Percentiles rank a stretch among this genome's conserved stretches.
phyloP scores from a whole-genome alignment of 208 protist species.

The Leishmania lainsoni region DNA sequence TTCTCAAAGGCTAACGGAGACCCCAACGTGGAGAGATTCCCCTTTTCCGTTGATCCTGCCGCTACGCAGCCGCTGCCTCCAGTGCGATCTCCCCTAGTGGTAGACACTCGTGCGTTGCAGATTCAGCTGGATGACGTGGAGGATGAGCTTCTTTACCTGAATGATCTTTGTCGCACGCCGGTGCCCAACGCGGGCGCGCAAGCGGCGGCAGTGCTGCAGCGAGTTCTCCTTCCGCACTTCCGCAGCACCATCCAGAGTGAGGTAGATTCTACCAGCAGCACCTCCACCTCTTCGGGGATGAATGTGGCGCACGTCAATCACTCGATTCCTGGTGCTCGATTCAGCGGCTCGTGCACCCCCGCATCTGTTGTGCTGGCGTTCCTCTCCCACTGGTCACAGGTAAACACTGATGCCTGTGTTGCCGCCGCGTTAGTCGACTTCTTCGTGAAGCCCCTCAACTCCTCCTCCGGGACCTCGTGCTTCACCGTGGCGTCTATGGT shows the following conservation, averaged over 20 bases:
- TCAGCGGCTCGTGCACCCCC: conserved; percentile 10
- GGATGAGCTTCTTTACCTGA: conserved; percentile 86
- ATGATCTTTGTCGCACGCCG: conserved; percentile 71
- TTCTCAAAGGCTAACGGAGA: background rate
- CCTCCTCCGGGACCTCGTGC: background rate
- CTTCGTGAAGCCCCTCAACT: conserved; percentile 16
- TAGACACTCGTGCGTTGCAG: background rate
- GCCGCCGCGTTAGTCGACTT: conserved; percentile 22
- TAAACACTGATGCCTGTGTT: conserved; percentile 28
- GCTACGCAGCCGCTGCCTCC: background rate
- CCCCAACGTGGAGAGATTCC: background rate
- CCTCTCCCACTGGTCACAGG: conserved; percentile 29
- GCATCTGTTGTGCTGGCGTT: conserved; percentile 25
- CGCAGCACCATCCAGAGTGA: conserved; percentile 16
- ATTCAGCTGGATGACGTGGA: conserved; percentile 70
- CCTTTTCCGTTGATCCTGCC: background rate
- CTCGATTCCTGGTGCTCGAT: background rate
- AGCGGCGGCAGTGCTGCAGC: conserved; percentile 18
- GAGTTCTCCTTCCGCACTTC: conserved; percentile 30
- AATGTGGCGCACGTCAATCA: background rate
- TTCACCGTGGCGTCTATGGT: conserved; percentile 19
- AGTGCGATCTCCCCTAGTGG: background rate
- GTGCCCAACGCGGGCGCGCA: conserved; percentile 23
- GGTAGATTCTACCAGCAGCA: background rate
- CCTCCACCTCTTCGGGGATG: background rate